Evolutionary conservation across 23 red algal genomes (phyloP).

Genomic region (Agarophyton chilense): DNA sequence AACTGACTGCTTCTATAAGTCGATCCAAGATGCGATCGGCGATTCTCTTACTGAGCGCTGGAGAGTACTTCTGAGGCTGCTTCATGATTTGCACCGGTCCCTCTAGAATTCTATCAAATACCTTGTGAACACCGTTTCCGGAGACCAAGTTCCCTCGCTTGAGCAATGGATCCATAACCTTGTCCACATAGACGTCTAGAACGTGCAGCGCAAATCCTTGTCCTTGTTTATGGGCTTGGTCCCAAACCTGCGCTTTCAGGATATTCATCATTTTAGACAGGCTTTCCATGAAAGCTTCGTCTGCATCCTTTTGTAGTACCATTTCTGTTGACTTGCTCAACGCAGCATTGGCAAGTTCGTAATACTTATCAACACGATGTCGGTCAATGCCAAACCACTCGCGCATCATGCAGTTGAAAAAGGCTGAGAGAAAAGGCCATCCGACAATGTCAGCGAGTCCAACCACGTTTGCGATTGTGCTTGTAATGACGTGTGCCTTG

Average conservation of each 20-base stretch:
- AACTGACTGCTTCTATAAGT: not conserved
- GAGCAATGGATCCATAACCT: constrained; percentile 30
- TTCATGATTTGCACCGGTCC: constrained; percentile 19
- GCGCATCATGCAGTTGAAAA: constrained; percentile 57
- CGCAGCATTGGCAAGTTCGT: constrained; percentile 52
- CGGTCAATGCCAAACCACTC: constrained; percentile 80
- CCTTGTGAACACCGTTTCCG: constrained; percentile 40
- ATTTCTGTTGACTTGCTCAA: constrained; percentile 1
- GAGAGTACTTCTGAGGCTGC: not conserved
- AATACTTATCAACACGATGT: constrained; percentile 77
- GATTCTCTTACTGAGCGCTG: constrained; percentile 27
- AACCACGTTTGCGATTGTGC: constrained; percentile 33
- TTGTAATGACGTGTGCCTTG: constrained; percentile 48
- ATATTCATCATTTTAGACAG: constrained; percentile 7
- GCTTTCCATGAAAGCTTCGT: constrained; percentile 31
- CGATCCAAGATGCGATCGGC: constrained; percentile 26
- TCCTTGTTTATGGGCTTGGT: constrained; percentile 12
- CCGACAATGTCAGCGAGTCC: constrained; percentile 42
- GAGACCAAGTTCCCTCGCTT: not conserved
- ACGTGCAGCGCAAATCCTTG: constrained; percentile 67
- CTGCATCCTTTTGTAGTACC: not conserved
- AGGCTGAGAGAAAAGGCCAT: constrained; percentile 37
- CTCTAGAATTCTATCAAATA: constrained; percentile 43
- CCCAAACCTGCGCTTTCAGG: constrained; percentile 37
- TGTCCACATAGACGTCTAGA: constrained; percentile 61